Base-by-base conservation (phyloP, 2,329 filamentous ascomycete species). In the Aspergillus versicolor region DNA sequence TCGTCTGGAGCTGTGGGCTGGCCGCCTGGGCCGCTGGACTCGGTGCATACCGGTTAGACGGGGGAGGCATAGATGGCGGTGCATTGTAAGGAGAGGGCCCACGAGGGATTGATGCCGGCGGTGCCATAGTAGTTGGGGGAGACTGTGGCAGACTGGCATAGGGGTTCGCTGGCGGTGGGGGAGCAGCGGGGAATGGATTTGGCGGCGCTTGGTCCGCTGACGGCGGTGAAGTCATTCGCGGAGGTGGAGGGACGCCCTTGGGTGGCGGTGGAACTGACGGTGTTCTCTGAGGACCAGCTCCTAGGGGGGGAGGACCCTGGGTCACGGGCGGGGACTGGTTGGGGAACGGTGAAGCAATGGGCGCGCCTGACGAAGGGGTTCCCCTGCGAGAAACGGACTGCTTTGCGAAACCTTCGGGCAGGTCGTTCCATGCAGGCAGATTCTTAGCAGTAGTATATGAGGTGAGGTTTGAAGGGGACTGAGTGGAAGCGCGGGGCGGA, bases 341-440 rank as follows among this genome's bases (percentile, higher is more conserved):
- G 2, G 86, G 82, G 79, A 94, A 96, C 8, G 91, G 90, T 17
- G 89, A 85, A n/a, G 82, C 85, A 50, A 92, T 85, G 3, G 88
- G 80, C 51, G 86, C 84, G 32, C 70, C 69, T 19, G 85, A 79
- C 54, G 82, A 86, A 2, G 92, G 91, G 1, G 93, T 97, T 45
- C 82, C 82, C 70, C 88, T 85, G 63, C 92, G 86, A 21, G 88
- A 83, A 13, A 84, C 83, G n/a, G 88, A 82, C 54, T 83, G 79
- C 78, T 93, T 91, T 45, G 85, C 82, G 45, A 97, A 86, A 55
- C 77, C 89, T 67, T 96, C 84, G 1, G 94, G 94, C 51, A 95
- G 88, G 73, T 99, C 94, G 66, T 99, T 99, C 94, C 94, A 99
- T 65, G 90, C 89, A 27, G 88, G 85, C 61, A 88, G 87, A 62